phyloP scores from a whole-genome alignment of 1,139 yeast genomes.

The Scheffersomyces stambukii region DNA sequence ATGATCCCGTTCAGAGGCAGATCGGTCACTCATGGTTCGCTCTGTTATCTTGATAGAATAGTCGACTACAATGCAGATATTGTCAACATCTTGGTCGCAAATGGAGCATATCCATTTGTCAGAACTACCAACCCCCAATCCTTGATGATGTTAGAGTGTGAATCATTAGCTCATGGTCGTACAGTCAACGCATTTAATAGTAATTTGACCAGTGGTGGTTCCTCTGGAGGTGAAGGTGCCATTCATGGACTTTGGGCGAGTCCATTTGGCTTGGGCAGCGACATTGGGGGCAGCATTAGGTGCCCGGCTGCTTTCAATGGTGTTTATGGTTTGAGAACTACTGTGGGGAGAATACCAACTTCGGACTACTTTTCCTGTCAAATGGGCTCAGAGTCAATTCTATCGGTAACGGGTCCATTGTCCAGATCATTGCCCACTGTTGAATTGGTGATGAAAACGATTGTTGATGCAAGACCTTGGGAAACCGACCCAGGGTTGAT shows the following conservation, averaged over 20 bases:
- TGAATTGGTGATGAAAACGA: slow-evolving; percentile 23
- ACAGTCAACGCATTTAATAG: slow-evolving; percentile 53
- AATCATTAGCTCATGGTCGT: slow-evolving; percentile 47
- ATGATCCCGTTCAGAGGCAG: slow-evolving; percentile 13
- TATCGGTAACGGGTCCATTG: slow-evolving; percentile 47
- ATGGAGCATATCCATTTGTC: slow-evolving; percentile 20
- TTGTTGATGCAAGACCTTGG: slow-evolving; percentile 23
- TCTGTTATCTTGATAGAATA: slow-evolving; percentile 18
- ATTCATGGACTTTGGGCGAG: slow-evolving; percentile 20
- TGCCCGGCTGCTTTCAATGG: slow-evolving; percentile 26
- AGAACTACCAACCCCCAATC: slow-evolving; percentile 56
- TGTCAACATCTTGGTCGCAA: slow-evolving; percentile 14
- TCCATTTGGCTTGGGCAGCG: slow-evolving; percentile 25
- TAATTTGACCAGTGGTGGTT: slow-evolving; percentile 47
- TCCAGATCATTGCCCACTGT: slow-evolving; percentile 25
- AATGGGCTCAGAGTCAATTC: slow-evolving; percentile 30
- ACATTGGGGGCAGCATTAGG: slow-evolving; percentile 28
- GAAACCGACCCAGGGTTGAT: slow-evolving; percentile 15
- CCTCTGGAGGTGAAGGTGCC: slow-evolving; percentile 25
- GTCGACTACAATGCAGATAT: slow-evolving; percentile 20
- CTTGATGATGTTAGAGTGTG: slow-evolving; percentile 52
- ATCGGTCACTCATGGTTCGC: slow-evolving; percentile 18
- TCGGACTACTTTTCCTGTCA: slow-evolving; percentile 17
- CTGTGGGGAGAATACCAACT: slow-evolving; percentile 17
- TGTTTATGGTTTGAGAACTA: slow-evolving; percentile 21